These are phyloP conservation scores for Juncus effusus DNA, from an alignment of 176 grass and related monocot genomes.

Conservation along the genomic window DNA sequence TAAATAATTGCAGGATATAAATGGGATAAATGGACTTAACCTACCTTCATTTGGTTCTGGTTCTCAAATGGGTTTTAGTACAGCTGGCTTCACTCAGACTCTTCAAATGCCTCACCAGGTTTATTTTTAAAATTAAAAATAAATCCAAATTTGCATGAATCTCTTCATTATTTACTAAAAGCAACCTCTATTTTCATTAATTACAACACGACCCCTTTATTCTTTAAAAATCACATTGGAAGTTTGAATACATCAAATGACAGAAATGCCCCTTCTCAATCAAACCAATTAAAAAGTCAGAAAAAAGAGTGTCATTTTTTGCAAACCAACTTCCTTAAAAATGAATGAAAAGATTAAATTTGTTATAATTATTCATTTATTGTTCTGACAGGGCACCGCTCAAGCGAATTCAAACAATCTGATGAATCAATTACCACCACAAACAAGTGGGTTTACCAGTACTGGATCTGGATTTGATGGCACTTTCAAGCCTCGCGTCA, in stretches of 20 bases:
- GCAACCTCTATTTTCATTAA: conserved; percentile 1
- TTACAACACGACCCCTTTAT: conserved; percentile 27
- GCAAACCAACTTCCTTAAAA: conserved; percentile 29
- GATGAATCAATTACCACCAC: conserved; percentile 31
- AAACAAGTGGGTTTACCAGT: conserved; percentile 34
- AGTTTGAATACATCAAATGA: no score
- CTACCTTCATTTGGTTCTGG: conserved; percentile 34
- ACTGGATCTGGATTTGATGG: conserved; percentile 13
- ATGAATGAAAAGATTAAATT: background rate
- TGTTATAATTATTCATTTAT: conserved; percentile 25
- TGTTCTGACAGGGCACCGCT: background rate
- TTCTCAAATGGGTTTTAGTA: conserved; percentile 29
- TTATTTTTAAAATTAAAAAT: background rate
- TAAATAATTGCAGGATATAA: conserved; percentile 45
- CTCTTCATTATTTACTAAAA: conserved; percentile 18
- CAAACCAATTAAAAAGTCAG: background rate
- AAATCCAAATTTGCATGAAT: background rate
- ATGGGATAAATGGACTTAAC: conserved; percentile 37
- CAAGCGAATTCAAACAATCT: background rate
- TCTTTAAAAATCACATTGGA: background rate
- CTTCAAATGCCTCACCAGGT: conserved; percentile 38
- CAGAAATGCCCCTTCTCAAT: no score
- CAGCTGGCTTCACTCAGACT: conserved; percentile 28
- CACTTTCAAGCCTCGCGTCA: conserved; percentile 46
- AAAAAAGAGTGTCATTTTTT: conserved; percentile 37